Evolutionary conservation across 495 filamentous ascomycete species (phyloP), one percentile per base, ranked within the genome.

Genomic region (Annulohypoxylon moriforme): DNA sequence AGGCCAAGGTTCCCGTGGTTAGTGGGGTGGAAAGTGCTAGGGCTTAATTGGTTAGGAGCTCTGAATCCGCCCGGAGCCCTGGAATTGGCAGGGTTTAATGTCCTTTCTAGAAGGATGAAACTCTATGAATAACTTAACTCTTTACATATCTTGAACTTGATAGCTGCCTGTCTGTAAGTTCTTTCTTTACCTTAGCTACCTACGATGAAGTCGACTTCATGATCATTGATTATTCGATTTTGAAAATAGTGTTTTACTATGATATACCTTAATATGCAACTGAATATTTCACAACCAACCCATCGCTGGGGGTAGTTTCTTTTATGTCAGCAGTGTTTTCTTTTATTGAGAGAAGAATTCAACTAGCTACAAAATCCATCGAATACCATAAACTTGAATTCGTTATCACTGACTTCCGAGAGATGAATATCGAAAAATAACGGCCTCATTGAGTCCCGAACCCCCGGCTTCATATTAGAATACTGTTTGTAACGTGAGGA

Each of bases 21-120:
- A 68, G 53, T 60, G 69, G 69, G 69, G 69, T 27, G 29, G 8
- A 3, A 27, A 0, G 14, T 53, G 52, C 69, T 68, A 72, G n/a
- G 16, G 64, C 14, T 47, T 31, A 49, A 58, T 29, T 22, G 44
- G 69, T 61, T 61, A 66, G 24, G 4, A 29, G 47, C 1, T 0
- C 29, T 52, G 0, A 25, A 13, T 29, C 47, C 24, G 20, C 11
- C 9, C 8, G 25, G 14, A 29, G 24, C 47, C 47, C 22, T 52
- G 14, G 10, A 52, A 52, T 29, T 52, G 10, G 42, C 20, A 50
- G 20, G 38, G 14, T 13, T 2, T 36, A 8, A 36, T 36, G 33
- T 8, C 2, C 13, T 36, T 36, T 36, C 33, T 36, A 36, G 33
- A 36, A 40, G 36, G 13, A 1, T 40, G 13, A 2, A n/a, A 40